phyloP scores from a whole-genome alignment of 2,329 filamentous ascomycete genomes.

The Calonectria naviculata region DNA sequence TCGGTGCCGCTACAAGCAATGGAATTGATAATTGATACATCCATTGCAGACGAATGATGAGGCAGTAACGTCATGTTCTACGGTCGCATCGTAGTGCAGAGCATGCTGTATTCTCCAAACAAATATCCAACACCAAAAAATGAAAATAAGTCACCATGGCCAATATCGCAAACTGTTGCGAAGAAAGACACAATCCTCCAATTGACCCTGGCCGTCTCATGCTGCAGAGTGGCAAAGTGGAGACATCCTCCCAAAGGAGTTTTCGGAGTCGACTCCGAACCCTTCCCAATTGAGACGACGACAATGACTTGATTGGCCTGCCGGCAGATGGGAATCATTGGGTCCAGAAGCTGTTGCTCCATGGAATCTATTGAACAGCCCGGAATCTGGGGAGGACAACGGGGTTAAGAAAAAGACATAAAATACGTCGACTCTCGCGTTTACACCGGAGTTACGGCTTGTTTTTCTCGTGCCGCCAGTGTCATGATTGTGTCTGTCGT shows the following conservation, averaged over 20 bases:
- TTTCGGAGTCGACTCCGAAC: constrained; percentile 35
- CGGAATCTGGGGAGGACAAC: not conserved
- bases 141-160: not conserved
- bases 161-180: not conserved
- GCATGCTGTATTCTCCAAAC: not conserved
- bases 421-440: not conserved
- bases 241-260: constrained; percentile 29
- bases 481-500: not conserved
- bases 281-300: constrained; percentile 29
- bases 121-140: not conserved
- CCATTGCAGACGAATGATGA: no score
- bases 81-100: not conserved
- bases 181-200: not conserved
- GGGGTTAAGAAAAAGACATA: not conserved
- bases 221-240: not conserved
- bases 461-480: not conserved
- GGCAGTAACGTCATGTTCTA: no score
- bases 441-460: no score
- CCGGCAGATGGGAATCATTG: not conserved
- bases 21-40: no score
- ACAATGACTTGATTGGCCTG: constrained; percentile 29
- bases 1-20: no score
- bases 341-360: no score
- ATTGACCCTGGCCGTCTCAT: no score
- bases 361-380: not conserved